Base-by-base conservation (phyloP, 2,329 filamentous ascomycete genomes). In the Tolypocladium guangdongense region DNA sequence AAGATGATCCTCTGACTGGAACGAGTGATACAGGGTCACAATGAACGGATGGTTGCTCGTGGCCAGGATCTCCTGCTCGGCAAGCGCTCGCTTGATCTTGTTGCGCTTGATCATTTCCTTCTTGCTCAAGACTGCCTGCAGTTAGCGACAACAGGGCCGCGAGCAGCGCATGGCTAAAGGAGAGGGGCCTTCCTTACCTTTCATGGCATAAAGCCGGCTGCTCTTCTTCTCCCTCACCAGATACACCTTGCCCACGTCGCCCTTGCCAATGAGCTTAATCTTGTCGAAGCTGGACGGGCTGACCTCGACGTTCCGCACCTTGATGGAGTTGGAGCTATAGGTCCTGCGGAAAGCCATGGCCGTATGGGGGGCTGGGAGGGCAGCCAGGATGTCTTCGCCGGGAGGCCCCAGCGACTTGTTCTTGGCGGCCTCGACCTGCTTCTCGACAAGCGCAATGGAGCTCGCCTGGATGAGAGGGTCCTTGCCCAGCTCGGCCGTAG, bases 61-160 rank as follows among this genome's bases (percentile, higher is more conserved):
- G 10, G 93, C 93, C 52, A 99, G 77, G 59, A 99, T 99, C 71
- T 99, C 93, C 68, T 97, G 93, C 73, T 99, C 93, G 38, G 93
- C 93, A 61, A 99, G 78, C 16, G 93, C 93, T 66, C 93, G 84
- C 80, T 99, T 99, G 75, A 99, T 99, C 80, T 99, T 99, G 78
- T 99, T 99, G 55, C 93, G 87, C 77, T 99, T 99, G 72, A 99
- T 99, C 93, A 99, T 99, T 72, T 99, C 93, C 77, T 97, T 96
- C 74, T 99, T 99, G 79, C 91, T 97, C 71, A 99, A 69, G 7
- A 99, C 93, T 97, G 66, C 52, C 7, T 3, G 18, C n/a, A 12
- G 14, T 8, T 49, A 16, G 30, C 33, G 52, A 49, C 48, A 36
- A 52, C 27, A 27, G 22, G 16, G 14, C 22, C 4, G 20, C 8